Evolutionary conservation across 179 eudicot species (phyloP), one percentile per base, ranked within the genome.

Genomic region (Carnegiea gigantea): DNA sequence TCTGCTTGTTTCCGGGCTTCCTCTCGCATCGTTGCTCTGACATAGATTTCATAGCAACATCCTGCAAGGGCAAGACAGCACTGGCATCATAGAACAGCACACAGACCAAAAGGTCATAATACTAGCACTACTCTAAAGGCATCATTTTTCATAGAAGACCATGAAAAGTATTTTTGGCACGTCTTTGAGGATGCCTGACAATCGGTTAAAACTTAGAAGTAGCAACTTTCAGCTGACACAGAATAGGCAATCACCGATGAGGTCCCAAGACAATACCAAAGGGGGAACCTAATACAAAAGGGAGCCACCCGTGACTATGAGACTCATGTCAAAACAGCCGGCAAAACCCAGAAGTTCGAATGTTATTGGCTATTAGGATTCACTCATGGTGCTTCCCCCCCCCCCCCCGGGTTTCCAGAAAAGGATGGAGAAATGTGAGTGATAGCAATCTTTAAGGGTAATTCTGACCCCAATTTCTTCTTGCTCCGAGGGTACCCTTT

Each of bases 31-130:
- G 84, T 79, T 62, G 95, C 83, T 85, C 80, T 90, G 38, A 92
- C 94, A 75, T 92, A 93, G 82, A 93, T 80, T 86, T 92, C 94
- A 54, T 93, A 92, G 87, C 90, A 92, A 85, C 93, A 92, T 79
- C 98, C 98, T 93, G 90, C 77, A 81, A 62, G 44, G 43, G 70
- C 43, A 62, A 83, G 57, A 40, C 76, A 80, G 1, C 33, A 70
- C 33, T 17, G 33, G 33, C n/a, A 36, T 70, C 23, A 70, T 12
- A 26, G 1, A 6, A 14, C 17, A 65, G 24, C 38, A 70, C 44
- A 30, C 3, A 36, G 46, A 36, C n/a, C 43, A 70, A 30, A 67
- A 30, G 43, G 14, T 15, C 8, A 15, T 36, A 14, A 30, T 15
- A 36, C 46, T 70, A 36, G 20, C 26, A 15, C 43, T 30, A 70